Percentiles rank a stretch among this genome's conserved stretches.
These are phyloP conservation scores for Aspergillus novoparasiticus DNA, from an alignment of 2,329 filamentous ascomycete genomes.

Conservation along the genomic window DNA sequence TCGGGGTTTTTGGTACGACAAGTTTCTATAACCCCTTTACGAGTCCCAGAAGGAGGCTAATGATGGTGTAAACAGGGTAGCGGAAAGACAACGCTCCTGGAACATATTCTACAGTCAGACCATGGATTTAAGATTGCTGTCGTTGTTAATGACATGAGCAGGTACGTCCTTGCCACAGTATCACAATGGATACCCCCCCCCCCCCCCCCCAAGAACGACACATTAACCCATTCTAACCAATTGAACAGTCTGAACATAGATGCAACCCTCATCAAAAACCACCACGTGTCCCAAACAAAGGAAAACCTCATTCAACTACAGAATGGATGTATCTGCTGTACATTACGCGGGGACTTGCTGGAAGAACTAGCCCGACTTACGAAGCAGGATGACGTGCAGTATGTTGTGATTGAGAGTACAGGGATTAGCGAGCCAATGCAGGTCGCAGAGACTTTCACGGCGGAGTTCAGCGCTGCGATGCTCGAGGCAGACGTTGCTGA, in stretches of 20 bases:
- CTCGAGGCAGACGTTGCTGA: conserved; percentile 51
- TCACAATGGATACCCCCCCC: too few species aligned
- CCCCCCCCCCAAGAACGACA: background rate
- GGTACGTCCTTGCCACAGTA: conserved; percentile 44
- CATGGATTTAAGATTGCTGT: conserved; percentile 71
- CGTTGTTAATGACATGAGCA: conserved; percentile 73
- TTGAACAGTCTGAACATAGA: conserved; percentile 63
- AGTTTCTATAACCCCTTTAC: background rate
- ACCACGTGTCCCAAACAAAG: conserved; percentile 60
- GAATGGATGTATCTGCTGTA: conserved; percentile 78
- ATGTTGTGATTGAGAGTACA: conserved; percentile 71
- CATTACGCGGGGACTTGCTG: conserved; percentile 69
- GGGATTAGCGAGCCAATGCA: conserved; percentile 74
- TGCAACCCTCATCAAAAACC: conserved; percentile 61
- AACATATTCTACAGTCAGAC: conserved; percentile 67
- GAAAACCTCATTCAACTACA: conserved; percentile 70
- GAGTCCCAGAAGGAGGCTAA: background rate
- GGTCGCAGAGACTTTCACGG: conserved; percentile 72
- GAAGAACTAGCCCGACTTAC: conserved; percentile 69
- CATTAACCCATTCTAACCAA: background rate
- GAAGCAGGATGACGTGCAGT: conserved; percentile 66
- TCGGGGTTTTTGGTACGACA: conserved; percentile 59
- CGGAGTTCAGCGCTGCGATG: conserved; percentile 54
- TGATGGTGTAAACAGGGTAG: conserved; percentile 54
- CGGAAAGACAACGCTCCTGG: conserved; percentile 71